A percentile compares a stretch with the other conserved stretches of the same genome.
Conservation (phyloP, 1,284 basidiomycete genomes). For the Gomphus sp. region DNA sequence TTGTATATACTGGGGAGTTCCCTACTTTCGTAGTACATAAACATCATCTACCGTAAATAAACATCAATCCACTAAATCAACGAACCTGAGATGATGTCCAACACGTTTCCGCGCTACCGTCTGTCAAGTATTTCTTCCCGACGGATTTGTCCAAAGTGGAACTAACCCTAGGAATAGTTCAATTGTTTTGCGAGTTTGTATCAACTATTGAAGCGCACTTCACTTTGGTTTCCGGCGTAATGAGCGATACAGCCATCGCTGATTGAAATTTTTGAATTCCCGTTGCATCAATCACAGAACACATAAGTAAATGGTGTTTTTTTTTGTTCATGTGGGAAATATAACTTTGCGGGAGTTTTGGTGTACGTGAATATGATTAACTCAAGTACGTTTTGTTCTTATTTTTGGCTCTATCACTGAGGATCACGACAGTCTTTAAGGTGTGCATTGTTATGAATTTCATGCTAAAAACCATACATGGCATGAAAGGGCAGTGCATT, state of each 20-base stretch:
- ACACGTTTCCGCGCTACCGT: conserved; percentile 68
- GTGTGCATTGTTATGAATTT: too few species aligned
- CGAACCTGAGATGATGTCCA: conserved; percentile 74
- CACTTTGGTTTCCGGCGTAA: conserved; percentile 40
- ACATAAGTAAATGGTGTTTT: too few species aligned
- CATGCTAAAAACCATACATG: too few species aligned
- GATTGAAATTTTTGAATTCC: background rate
- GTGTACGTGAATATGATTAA: too few species aligned
- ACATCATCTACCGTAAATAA: too few species aligned
- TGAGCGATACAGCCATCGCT: conserved; percentile 16
- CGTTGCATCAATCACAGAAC: background rate
- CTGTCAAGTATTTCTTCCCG: conserved; percentile 61
- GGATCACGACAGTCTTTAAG: too few species aligned
- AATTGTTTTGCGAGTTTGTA: background rate
- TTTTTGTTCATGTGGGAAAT: too few species aligned
- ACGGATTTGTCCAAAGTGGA: conserved; percentile 74
- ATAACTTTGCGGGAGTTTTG: background rate
- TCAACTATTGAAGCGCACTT: conserved; percentile 30
- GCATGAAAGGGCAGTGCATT: too few species aligned
- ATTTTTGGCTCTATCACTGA: too few species aligned
- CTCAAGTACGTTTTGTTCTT: too few species aligned
- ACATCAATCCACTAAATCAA: background rate
- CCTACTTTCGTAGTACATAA: conserved; percentile 29
- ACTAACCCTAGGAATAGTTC: conserved; percentile 57
- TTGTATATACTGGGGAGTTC: conserved; percentile 65